Evolutionary conservation across 1,284 basidiomycete genomes (phyloP).

Genomic region (Rhodotorula sp.): DNA sequence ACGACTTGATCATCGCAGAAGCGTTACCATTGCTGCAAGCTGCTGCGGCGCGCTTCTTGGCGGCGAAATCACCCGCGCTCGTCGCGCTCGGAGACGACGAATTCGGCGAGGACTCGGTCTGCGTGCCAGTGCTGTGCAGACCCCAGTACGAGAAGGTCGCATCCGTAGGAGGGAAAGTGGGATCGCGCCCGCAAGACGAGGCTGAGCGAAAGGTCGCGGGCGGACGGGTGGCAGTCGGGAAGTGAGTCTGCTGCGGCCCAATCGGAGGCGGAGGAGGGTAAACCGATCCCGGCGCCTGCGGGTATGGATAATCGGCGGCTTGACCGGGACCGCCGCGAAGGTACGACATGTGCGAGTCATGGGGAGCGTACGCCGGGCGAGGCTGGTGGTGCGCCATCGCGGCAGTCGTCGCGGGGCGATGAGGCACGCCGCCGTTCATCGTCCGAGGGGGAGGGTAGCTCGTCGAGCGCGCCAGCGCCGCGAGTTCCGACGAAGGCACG

Average conservation of each 20-base stretch:
- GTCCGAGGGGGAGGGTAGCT: background rate
- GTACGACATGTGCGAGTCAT: too few species aligned
- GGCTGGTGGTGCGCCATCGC: background rate
- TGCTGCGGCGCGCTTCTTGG: background rate
- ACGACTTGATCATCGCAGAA: background rate
- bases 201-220: background rate
- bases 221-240: background rate
- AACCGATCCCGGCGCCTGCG: too few species aligned
- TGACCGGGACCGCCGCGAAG: too few species aligned
- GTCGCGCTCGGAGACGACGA: background rate
- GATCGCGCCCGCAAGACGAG: too few species aligned
- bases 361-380: background rate
- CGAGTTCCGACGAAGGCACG: background rate
- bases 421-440: too few species aligned
- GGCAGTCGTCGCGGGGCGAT: background rate
- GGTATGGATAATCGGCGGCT: too few species aligned
- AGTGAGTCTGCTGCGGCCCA: background rate
- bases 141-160: background rate
- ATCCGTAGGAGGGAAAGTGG: background rate
- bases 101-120: background rate
- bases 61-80: conserved; percentile 4
- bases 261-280: too few species aligned
- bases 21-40: too few species aligned
- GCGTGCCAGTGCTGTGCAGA: background rate
- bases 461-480: background rate